phyloP scores from a whole-genome alignment of 2,329 filamentous ascomycete species.

The Fusarium aywerte region DNA sequence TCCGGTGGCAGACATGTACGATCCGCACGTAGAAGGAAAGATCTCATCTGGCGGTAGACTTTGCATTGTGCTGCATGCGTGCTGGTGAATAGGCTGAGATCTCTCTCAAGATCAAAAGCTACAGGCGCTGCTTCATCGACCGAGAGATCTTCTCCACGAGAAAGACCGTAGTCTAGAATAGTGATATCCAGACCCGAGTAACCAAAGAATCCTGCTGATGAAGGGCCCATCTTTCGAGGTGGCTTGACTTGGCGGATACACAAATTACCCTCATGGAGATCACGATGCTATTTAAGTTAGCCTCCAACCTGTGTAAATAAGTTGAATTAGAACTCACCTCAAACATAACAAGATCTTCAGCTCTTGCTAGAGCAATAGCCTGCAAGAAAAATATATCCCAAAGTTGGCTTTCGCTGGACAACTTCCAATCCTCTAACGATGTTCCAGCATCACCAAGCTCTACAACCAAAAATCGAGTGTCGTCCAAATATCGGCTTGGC shows the following conservation, averaged over 20 bases:
- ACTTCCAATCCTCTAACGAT: conserved; percentile 68
- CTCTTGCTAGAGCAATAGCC: conserved; percentile 68
- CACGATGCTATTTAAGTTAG: conserved; percentile 63
- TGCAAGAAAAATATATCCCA: conserved; percentile 73
- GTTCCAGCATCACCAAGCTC: conserved; percentile 72
- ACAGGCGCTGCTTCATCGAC: conserved; percentile 54
- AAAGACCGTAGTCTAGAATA: conserved; percentile 73
- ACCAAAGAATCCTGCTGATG: conserved; percentile 59
- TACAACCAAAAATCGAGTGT: conserved; percentile 69
- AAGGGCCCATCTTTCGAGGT: conserved; percentile 48
- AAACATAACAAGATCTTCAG: conserved; percentile 67
- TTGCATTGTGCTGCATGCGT: conserved; percentile 69
- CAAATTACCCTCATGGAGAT: conserved; percentile 73
- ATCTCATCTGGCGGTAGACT: conserved; percentile 72
- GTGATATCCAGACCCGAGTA: conserved; percentile 72
- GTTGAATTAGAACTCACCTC: conserved; percentile 58
- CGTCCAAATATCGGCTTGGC: conserved; percentile 67
- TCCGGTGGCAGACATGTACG: conserved; percentile 61
- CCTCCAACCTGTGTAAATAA: background rate
- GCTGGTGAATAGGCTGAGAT: conserved; percentile 69
- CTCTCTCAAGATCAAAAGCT: conserved; percentile 69
- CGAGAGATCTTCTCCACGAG: conserved; percentile 62
- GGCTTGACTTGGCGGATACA: conserved; percentile 62
- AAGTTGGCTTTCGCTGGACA: conserved; percentile 61
- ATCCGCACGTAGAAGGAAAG: conserved; percentile 64